These are phyloP conservation scores for Nakataea oryzae DNA, from an alignment of 2,329 filamentous ascomycete genomes.

Conservation along the genomic window DNA sequence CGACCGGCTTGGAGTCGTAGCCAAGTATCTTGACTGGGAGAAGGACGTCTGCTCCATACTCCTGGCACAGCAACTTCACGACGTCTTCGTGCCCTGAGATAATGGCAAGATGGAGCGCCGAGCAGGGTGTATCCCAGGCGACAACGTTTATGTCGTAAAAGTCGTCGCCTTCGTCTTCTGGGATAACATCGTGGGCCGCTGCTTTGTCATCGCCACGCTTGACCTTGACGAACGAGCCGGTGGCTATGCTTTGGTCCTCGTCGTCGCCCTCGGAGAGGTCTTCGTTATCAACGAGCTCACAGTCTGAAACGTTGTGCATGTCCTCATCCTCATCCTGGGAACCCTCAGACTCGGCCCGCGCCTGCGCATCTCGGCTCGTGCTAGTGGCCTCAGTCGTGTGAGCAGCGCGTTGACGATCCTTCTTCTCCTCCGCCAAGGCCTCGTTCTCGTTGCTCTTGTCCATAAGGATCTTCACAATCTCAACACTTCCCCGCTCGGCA, in stretches of 20 bases:
- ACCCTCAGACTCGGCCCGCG: neutral
- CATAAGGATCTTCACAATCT: slow-evolving; percentile 64
- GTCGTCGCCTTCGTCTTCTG: slow-evolving; percentile 51
- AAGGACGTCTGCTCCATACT: slow-evolving; percentile 69
- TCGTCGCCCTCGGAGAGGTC: slow-evolving; percentile 33
- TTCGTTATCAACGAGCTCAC: slow-evolving; percentile 32
- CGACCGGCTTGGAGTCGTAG: slow-evolving; percentile 34
- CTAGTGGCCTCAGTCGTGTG: neutral
- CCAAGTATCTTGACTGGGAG: slow-evolving; percentile 60
- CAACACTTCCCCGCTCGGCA: slow-evolving; percentile 54
- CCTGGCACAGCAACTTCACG: slow-evolving; percentile 57
- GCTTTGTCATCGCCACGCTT: slow-evolving; percentile 22
- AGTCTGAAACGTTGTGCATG: slow-evolving; percentile 27
- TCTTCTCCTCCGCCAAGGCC: slow-evolving; percentile 47
- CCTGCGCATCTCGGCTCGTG: slow-evolving; percentile 12
- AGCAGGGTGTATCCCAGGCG: slow-evolving; percentile 69
- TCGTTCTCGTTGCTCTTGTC: slow-evolving; percentile 66
- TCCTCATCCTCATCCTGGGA: slow-evolving; percentile 20
- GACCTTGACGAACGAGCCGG: slow-evolving; percentile 68
- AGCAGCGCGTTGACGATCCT: neutral
- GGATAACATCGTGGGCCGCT: slow-evolving; percentile 27
- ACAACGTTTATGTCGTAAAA: slow-evolving; percentile 68
- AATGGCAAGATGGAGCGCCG: slow-evolving; percentile 71
- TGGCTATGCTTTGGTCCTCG: slow-evolving; percentile 42
- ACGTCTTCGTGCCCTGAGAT: slow-evolving; percentile 58